Conservation (phyloP, 441 rosid genomes). For the Jatropha multifida region DNA sequence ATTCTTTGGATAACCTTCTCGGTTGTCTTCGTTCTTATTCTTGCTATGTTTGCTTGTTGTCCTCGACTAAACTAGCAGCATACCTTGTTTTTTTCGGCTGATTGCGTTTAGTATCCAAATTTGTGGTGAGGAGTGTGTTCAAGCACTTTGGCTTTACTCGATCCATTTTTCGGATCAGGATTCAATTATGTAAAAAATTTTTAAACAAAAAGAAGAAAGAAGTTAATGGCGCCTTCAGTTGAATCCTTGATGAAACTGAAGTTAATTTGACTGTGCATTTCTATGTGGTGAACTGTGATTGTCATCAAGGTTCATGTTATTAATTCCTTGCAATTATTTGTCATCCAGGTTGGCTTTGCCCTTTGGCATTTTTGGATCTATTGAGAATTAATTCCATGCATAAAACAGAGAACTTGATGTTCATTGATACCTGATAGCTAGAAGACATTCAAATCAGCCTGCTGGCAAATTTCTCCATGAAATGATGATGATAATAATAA, state of each 20-base stretch:
- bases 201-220: background rate
- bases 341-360: slow-evolving; percentile 8
- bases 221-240: background rate
- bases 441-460: slow-evolving; percentile 1
- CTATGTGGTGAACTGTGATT: background rate
- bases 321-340: slow-evolving; percentile 3
- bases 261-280: background rate
- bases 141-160: background rate
- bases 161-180: background rate
- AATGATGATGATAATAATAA: too few species aligned
- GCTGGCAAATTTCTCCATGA: background rate
- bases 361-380: slow-evolving; percentile 1
- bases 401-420: slow-evolving; percentile 3
- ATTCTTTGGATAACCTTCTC: slow-evolving; percentile 6
- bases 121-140: background rate
- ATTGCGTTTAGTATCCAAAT: background rate
- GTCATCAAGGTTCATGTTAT: background rate
- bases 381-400: background rate
- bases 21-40: slow-evolving; percentile 1
- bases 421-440: slow-evolving; percentile 6
- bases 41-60: background rate
- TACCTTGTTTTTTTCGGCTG: background rate
- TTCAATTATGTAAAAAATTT: background rate
- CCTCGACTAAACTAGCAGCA: slow-evolving; percentile 3
- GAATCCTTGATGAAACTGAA: slow-evolving; percentile 2